Evolutionary conservation across 2,329 filamentous ascomycete species (phyloP).

Genomic region (Didymella sp.): DNA sequence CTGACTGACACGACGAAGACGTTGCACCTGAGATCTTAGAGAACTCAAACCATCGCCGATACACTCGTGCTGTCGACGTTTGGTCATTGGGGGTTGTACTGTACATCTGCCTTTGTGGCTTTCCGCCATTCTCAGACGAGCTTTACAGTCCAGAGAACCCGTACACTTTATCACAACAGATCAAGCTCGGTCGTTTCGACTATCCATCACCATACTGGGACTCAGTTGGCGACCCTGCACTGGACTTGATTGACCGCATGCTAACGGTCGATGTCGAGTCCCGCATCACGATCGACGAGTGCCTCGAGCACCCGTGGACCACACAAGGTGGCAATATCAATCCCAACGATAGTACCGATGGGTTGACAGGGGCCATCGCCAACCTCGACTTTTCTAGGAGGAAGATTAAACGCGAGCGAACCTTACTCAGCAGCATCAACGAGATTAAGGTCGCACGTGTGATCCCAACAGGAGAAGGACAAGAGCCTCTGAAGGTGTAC

Average conservation of each 20-base stretch:
- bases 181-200: slow-evolving; percentile 85
- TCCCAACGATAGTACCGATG: slow-evolving; percentile 86
- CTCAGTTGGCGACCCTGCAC: slow-evolving; percentile 80
- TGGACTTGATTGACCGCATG: slow-evolving; percentile 96
- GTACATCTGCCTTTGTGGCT: slow-evolving; percentile 96
- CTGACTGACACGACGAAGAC: slow-evolving; percentile 57
- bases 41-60: slow-evolving; percentile 80
- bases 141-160: slow-evolving; percentile 81
- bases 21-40: slow-evolving; percentile 95
- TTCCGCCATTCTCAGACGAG: slow-evolving; percentile 96
- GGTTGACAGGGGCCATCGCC: slow-evolving; percentile 84
- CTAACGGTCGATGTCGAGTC: slow-evolving; percentile 84
- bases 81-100: slow-evolving; percentile 98
- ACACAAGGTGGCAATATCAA: slow-evolving; percentile 60
- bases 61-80: slow-evolving; percentile 93
- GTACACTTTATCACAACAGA: slow-evolving; percentile 86
- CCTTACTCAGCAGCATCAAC: slow-evolving; percentile 82
- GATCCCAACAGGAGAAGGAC: slow-evolving; percentile 62
- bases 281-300: slow-evolving; percentile 88
- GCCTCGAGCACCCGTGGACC: slow-evolving; percentile 89
- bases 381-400: slow-evolving; percentile 83
- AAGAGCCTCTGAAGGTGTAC: slow-evolving; percentile 52
- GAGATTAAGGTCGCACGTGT: slow-evolving; percentile 69
- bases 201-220: slow-evolving; percentile 98
- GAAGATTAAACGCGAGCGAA: slow-evolving; percentile 81